Base-by-base conservation (phyloP, 257 asterid species). In the Pogostemon cablin region DNA sequence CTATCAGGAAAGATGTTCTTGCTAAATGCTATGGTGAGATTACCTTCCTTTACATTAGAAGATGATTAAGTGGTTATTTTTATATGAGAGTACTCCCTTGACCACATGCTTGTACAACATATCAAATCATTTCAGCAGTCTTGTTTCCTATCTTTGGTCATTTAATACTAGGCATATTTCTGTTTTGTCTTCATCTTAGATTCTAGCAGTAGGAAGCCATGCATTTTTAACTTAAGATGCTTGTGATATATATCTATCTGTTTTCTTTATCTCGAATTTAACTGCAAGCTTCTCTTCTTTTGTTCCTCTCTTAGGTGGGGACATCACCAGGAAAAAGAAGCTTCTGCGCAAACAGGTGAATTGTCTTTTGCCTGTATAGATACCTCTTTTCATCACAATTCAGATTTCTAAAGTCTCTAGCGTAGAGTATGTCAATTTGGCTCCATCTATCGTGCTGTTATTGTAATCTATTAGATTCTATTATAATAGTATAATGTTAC, bases 21-120 rank as follows among this genome's bases (percentile, higher is more conserved):
- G 99, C 99, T 68, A 91, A 93, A 86, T 93, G 99, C 87, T 93
- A 93, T 65, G 99, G 99, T 93, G 81, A 84, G 91, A 65, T 77
- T 74, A 37, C 48, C 40, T 35, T 68, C 53, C 65, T 75, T 73
- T 6, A 44, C 5, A 55, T 43, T 39, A 7, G 40, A 42, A 61
- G 67, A 63, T 10, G 43, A 53, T 54, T 54, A 56, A 11, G 49
- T n/a, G 71, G 54, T 49, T 39, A 37, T 25, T 56, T 74, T 48
- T 48, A 17, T 46, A 32, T 69, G 58, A 52, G 49, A 57, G 7
- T 67, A 58, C 55, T 7, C 71, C 40, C 32, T 43, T n/a, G 17
- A 52, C 32, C 54, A 52, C 56, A 15, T 52, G 17, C 34, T 52
- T 38, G 10, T 64, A 11, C 47, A 67, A 42, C 43, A 72, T 55